Evolutionary conservation across 2,329 filamentous ascomycete genomes (phyloP).

Genomic region (Decorospora gaudefroyi): DNA sequence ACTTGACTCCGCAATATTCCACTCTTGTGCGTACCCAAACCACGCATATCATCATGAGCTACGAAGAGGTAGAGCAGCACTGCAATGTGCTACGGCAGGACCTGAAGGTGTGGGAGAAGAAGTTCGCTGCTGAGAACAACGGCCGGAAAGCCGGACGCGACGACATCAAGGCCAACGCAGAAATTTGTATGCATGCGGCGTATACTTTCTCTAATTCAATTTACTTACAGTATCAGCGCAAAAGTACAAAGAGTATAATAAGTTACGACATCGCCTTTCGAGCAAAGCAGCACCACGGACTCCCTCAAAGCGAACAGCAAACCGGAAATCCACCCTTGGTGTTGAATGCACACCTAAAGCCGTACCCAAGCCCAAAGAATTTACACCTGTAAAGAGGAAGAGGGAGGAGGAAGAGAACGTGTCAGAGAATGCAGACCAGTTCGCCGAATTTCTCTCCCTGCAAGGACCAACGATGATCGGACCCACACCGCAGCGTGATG

Average conservation of each 20-base stretch:
- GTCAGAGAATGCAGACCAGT: constrained; percentile 18
- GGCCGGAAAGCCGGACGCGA: constrained; percentile 71
- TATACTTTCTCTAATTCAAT: neutral
- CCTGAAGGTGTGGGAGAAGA: constrained; percentile 74
- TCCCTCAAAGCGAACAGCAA: constrained; percentile 38
- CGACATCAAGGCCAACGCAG: constrained; percentile 75
- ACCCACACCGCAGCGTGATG: constrained; percentile 79
- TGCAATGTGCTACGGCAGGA: constrained; percentile 84
- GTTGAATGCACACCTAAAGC: constrained; percentile 36
- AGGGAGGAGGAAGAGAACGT: constrained; percentile 27
- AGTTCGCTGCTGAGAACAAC: constrained; percentile 64
- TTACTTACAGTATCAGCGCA: constrained; percentile 54
- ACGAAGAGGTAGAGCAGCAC: constrained; percentile 57
- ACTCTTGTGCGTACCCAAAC: constrained; percentile 11
- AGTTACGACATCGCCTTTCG: constrained; percentile 53
- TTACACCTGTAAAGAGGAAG: constrained; percentile 43
- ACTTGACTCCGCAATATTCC: constrained; percentile 20
- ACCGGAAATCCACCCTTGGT: constrained; percentile 26
- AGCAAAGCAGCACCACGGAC: constrained; percentile 37
- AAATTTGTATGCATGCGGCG: constrained; percentile 63
- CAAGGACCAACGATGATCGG: constrained; percentile 58
- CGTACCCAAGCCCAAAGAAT: constrained; percentile 19
- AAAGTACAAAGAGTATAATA: constrained; percentile 79
- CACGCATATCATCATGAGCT: constrained; percentile 33
- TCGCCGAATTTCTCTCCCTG: constrained; percentile 32